Base-by-base conservation (phyloP, 768 basidiomycete genomes). In the Macrolepiota dolichaula region DNA sequence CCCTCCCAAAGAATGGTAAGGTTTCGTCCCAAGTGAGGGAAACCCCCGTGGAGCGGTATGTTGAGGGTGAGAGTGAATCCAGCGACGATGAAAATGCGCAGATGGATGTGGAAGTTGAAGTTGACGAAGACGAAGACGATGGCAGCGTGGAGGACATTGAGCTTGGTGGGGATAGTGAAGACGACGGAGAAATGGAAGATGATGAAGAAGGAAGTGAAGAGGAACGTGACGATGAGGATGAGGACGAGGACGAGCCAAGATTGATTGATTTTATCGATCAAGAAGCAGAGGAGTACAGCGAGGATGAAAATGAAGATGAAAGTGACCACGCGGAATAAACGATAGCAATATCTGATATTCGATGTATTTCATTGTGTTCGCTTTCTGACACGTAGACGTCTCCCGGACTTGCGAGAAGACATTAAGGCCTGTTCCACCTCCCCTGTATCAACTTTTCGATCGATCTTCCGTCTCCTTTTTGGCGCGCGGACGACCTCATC, bases 131-230 rank as follows among this genome's bases (percentile, higher is more conserved):
- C 6, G 86, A 85, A 60, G 89, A 91, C 37, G 85, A 79, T 36
- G 90, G 87, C 11, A 91, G 91, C 67, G 76, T 93, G 47, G 92
- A 91, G 68, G 89, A 92, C 67, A 81, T 92, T 19, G 90, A 90
- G 66, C 74, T 91, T 13, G 89, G 88, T 61, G 86, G 83, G 1
- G 81, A 83, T 49, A 85, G 85, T 63, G 79, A 81, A 42, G 77
- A 78, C 40, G 85, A 79, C 19, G 78, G 73, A 15, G 81, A 76
- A 12, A 79, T 79, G 11, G 78, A 79, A n/a, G 76, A 79, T 12
- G 77, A 73, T 27, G 22, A 49, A 49, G 47, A 49, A 10, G 47
- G 13, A n/a, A 3, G 40, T 2, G 80, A 76, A 9, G 82, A 77
- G 0, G 76, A 74, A n/a, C n/a, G n/a, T 0, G 81, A 78, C 2